Base-by-base conservation (phyloP, 108 stramenopile species). In the Aurantiochytrium sp. region DNA sequence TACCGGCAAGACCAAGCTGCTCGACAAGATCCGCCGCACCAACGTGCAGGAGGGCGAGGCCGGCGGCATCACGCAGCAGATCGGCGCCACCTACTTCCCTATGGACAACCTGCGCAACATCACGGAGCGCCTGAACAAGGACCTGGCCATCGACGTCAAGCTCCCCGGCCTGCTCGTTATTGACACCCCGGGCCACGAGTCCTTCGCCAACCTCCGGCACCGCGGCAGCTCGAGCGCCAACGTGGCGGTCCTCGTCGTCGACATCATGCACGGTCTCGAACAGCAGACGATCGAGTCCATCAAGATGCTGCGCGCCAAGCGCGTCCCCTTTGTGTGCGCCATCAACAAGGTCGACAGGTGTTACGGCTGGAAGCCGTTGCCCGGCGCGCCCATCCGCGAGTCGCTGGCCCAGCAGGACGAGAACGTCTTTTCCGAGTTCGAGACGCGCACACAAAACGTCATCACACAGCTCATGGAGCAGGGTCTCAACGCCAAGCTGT, bases 201-300 rank as follows among this genome's bases (percentile, higher is more conserved):
- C 97, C 19, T 99, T 99, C 89, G 93, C 96, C 32, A 99, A 99
- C 92, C 92, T 99, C 32, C 95, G 99, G 34, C 95, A 96, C 37
- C 95, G 99, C 50, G 99, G 99, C 22, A 97, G 96, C 30, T 96
- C 96, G 4, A 93, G 98, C 30, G 98, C 98, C 88, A 98, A 99
- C 95, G 96, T 99, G 34, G 99, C 99, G 30, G 98, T 99, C 89
- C 93, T 99, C 22, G 99, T 99, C 15, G 94, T 99, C 12, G 99
- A 99, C 95, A 95, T 99, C 68, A 99, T 99, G 99, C 98, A 99
- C 94, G 99, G 99, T 89, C 92, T 99, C 24, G 99, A 99, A 95
- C 99, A 96, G 73, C 98, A 98, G 89, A 99, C 99, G 4, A 97
- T 98, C 88, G 99, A 99, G 90, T 97, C 97, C 93, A 91, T 99